phyloP scores from a whole-genome alignment of 179 eudicot genomes.

The Sideroxylon spinosum region DNA sequence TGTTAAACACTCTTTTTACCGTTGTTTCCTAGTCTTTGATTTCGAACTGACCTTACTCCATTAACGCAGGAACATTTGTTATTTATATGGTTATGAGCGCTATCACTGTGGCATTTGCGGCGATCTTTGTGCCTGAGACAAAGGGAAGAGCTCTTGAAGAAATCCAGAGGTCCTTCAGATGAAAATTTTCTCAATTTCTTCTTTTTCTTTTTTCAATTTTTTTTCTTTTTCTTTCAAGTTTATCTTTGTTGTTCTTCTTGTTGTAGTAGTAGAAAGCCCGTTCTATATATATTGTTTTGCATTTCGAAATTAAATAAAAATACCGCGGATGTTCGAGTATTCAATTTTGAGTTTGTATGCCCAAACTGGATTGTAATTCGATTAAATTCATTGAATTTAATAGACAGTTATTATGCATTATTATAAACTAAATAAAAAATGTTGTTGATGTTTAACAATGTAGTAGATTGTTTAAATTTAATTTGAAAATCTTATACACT shows the following conservation, averaged over 20 bases:
- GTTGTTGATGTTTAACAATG: no score
- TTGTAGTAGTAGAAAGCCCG: background rate
- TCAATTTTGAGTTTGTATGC: background rate
- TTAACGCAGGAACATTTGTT: slow-evolving; percentile 63
- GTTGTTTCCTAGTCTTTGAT: background rate
- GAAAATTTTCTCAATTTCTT: background rate
- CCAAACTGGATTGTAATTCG: background rate
- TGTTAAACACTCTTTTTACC: background rate
- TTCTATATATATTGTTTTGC: background rate
- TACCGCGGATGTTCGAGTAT: background rate
- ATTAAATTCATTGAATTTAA: background rate
- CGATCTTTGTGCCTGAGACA: slow-evolving; percentile 82
- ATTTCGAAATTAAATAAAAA: background rate
- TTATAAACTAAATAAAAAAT: no score
- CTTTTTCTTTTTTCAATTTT: background rate
- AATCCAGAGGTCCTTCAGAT: slow-evolving; percentile 55
- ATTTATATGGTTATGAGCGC: slow-evolving; percentile 54
- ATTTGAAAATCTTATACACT: no score
- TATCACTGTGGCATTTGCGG: slow-evolving; percentile 50
- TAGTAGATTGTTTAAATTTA: no score
- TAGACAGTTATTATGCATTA: background rate
- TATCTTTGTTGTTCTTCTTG: background rate
- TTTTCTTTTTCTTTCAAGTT: background rate
- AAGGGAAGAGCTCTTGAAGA: slow-evolving; percentile 91
- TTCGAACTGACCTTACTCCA: slow-evolving; percentile 6